These are phyloP conservation scores for Phytopythium boreale DNA, from an alignment of 352 stramenopile genomes.

Conservation along the genomic window DNA sequence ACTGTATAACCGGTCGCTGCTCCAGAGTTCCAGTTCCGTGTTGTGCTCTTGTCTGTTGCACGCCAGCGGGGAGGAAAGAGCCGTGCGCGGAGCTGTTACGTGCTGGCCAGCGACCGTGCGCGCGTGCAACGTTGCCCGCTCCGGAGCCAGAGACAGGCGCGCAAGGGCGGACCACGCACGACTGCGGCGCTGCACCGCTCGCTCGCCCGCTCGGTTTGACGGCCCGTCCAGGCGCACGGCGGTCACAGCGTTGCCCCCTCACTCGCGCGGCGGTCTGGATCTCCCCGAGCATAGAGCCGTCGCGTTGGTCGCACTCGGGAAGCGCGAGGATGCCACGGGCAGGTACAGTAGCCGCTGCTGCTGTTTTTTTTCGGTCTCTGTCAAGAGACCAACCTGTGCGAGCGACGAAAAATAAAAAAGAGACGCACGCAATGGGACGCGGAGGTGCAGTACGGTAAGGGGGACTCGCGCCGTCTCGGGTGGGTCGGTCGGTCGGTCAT, in stretches of 20 bases:
- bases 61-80: not conserved
- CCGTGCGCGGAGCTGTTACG: not conserved
- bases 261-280: not conserved
- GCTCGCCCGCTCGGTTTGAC: too few relatives aligned
- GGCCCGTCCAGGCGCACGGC: not conserved
- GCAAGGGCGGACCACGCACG: not conserved
- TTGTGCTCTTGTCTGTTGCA: not conserved
- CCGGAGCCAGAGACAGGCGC: not conserved
- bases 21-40: slow-evolving; percentile 1
- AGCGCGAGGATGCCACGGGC: too few relatives aligned
- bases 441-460: too few relatives aligned
- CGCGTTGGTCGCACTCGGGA: not conserved
- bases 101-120: too few relatives aligned
- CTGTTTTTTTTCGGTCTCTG: slow-evolving; percentile 3
- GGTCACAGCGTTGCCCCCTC: not conserved
- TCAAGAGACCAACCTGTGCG: not conserved
- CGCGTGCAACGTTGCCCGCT: not conserved
- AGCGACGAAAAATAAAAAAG: slow-evolving; percentile 1
- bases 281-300: slow-evolving; percentile 1
- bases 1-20: too few relatives aligned
- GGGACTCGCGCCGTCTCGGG: too few relatives aligned
- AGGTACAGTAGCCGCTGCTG: too few relatives aligned
- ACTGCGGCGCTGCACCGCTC: too few relatives aligned
- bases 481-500: too few relatives aligned
- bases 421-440: not conserved